Conservation (phyloP, 2,329 filamentous ascomycete species). For the Neoarthrinium moseri region DNA sequence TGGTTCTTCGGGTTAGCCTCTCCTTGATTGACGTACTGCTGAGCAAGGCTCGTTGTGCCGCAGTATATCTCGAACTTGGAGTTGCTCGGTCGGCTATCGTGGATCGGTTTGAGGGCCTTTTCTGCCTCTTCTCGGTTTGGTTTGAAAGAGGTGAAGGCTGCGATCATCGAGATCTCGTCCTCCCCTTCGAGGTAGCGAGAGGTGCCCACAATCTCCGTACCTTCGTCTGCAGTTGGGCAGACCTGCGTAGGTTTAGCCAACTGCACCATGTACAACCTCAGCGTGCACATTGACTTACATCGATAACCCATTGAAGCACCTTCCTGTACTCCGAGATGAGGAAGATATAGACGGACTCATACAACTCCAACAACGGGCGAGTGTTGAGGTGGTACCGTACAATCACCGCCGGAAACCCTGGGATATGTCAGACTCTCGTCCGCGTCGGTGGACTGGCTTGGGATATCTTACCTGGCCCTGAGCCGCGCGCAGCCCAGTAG, state of each 20-base stretch:
- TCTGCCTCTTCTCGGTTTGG: slow-evolving; percentile 30
- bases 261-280: no score
- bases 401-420: slow-evolving; percentile 52
- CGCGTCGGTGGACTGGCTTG: neutral
- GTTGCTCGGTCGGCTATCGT: slow-evolving; percentile 36
- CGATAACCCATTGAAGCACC: slow-evolving; percentile 46
- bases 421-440: neutral
- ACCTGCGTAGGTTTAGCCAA: no score
- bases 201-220: slow-evolving; percentile 40
- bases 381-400: slow-evolving; percentile 48
- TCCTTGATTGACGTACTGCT: slow-evolving; percentile 42
- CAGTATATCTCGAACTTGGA: slow-evolving; percentile 35
- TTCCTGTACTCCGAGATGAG: slow-evolving; percentile 40
- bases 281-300: slow-evolving; percentile 27
- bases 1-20: slow-evolving; percentile 45
- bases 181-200: slow-evolving; percentile 26
- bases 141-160: slow-evolving; percentile 40
- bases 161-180: slow-evolving; percentile 30
- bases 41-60: slow-evolving; percentile 35
- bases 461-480: slow-evolving; percentile 36
- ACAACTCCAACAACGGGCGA: slow-evolving; percentile 28
- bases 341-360: slow-evolving; percentile 42
- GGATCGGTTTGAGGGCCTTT: slow-evolving; percentile 32
- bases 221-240: slow-evolving; percentile 30
- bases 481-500: slow-evolving; percentile 47